Evolutionary conservation across 768 basidiomycete species (phyloP).

Genomic region (Aureoboletus auriporus): DNA sequence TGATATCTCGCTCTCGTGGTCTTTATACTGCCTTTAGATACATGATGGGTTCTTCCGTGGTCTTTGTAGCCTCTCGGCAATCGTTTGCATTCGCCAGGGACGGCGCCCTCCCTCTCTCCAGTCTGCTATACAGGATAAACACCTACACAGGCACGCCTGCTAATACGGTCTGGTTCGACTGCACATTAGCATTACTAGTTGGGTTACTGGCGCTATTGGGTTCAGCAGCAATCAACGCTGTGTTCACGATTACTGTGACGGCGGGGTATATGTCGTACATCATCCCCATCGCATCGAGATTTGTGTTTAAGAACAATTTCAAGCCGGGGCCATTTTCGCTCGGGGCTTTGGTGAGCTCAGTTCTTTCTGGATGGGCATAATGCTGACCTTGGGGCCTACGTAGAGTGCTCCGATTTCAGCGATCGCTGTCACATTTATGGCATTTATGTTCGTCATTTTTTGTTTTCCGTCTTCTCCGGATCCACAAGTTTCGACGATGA

Average conservation of each 20-base stretch:
- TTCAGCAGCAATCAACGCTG: constrained; percentile 48
- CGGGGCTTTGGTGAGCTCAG: constrained; percentile 33
- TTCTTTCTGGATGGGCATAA: neutral
- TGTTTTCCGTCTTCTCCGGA: constrained; percentile 55
- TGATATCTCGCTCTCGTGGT: neutral
- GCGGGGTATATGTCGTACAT: constrained; percentile 41
- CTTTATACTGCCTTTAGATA: constrained; percentile 22
- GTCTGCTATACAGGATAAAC: constrained; percentile 50
- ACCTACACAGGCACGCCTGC: constrained; percentile 48
- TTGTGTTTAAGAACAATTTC: constrained; percentile 41
- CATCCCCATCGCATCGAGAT: constrained; percentile 48
- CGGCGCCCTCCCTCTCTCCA: constrained; percentile 55
- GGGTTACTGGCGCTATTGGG: constrained; percentile 53
- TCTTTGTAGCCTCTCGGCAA: constrained; percentile 49
- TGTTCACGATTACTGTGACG: constrained; percentile 45
- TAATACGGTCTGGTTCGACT: constrained; percentile 54
- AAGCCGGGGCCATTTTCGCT: constrained; percentile 44
- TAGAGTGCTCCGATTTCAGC: constrained; percentile 52
- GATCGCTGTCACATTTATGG: constrained; percentile 60
- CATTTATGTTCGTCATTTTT: constrained; percentile 55
- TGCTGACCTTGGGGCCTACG: constrained; percentile 1
- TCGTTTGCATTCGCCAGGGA: constrained; percentile 55
- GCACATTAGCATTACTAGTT: constrained; percentile 39
- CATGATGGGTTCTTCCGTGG: constrained; percentile 40
- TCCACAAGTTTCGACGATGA: constrained; percentile 51